These are phyloP conservation scores for Pilaira anomala DNA, from an alignment of 192 early-diverging fungal species.

Conservation along the genomic window DNA sequence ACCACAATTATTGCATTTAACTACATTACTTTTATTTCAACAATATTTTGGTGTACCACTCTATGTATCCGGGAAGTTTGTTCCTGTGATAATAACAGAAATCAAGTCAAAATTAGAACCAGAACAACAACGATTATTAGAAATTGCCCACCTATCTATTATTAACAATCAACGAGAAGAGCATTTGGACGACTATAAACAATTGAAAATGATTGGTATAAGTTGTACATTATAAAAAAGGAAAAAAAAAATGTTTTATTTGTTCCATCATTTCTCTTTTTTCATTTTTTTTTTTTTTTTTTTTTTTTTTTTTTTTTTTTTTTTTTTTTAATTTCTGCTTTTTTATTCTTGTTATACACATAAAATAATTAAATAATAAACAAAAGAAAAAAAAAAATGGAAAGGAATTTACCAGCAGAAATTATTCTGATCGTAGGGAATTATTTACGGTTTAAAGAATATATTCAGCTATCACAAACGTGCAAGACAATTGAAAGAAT, in stretches of 20 bases:
- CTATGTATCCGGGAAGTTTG: not conserved
- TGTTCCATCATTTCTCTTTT: too few relatives aligned
- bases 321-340: not conserved
- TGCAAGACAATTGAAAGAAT: not conserved
- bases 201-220: not conserved
- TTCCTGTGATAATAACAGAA: not conserved
- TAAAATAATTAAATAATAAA: too few relatives aligned
- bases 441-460: not conserved
- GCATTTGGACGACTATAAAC: not conserved
- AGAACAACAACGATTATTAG: not conserved
- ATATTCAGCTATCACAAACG: constrained; percentile 2
- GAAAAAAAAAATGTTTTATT: too few relatives aligned
- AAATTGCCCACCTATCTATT: not conserved
- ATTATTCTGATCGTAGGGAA: not conserved
- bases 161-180: not conserved
- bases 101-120: not conserved
- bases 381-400: not conserved
- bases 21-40: not conserved
- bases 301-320: not conserved
- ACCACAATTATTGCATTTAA: not conserved
- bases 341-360: too few relatives aligned
- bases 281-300: not conserved
- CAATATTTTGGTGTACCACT: not conserved
- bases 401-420: not conserved
- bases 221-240: not conserved